Evolutionary conservation across 345 rosid species (phyloP).

Genomic region (Brassica juncea): DNA sequence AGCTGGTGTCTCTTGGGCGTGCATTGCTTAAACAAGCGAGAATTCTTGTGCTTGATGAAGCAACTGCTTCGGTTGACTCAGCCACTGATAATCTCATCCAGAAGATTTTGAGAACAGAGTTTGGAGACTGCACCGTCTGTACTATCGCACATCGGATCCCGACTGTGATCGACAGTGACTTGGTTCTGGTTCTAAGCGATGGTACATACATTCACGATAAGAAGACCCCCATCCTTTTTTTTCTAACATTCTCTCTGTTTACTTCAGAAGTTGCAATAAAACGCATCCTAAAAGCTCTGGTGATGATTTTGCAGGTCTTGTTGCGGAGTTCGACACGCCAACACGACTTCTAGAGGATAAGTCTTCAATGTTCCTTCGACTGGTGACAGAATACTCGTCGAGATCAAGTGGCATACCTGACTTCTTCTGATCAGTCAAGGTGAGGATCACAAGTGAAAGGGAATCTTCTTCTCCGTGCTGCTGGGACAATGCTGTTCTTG

Average conservation of each 20-base stretch:
- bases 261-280: not conserved
- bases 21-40: slow-evolving; percentile 89
- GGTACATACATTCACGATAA: slow-evolving; percentile 43
- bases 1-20: slow-evolving; percentile 88
- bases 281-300: not conserved
- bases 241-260: not conserved
- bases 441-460: not conserved
- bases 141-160: slow-evolving; percentile 99
- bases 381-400: not conserved
- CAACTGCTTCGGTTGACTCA: slow-evolving; percentile 96
- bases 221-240: too few species aligned
- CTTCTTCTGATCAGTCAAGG: not conserved
- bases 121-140: slow-evolving; percentile 86
- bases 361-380: not conserved
- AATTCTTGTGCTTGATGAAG: slow-evolving; percentile 96
- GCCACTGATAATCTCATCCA: slow-evolving; percentile 97
- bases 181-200: slow-evolving; percentile 92
- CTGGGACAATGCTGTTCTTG: not conserved
- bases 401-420: not conserved
- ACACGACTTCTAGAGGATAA: not conserved
- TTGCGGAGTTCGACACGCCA: not conserved
- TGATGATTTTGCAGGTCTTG: not conserved
- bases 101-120: slow-evolving; percentile 89
- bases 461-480: not conserved
- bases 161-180: slow-evolving; percentile 94